Evolutionary conservation across 2,329 filamentous ascomycete genomes (phyloP).

Genomic region (Lachnellula cervina): DNA sequence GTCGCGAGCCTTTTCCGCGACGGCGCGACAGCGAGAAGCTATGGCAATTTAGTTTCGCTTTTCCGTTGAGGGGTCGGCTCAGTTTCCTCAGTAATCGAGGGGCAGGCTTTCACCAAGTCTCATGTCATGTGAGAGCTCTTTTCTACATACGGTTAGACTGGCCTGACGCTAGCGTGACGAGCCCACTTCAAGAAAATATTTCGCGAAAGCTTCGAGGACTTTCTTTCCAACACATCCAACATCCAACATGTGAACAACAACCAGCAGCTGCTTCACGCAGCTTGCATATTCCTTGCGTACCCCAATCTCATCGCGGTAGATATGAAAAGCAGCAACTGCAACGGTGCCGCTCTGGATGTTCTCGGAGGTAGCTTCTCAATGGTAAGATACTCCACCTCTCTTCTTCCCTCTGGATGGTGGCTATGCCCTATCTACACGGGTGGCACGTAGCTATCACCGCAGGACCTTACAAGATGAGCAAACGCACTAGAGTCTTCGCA

Average conservation of each 20-base stretch:
- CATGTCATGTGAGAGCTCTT: no score
- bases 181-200: constrained; percentile 47
- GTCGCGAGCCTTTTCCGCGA: no score
- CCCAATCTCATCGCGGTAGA: neutral
- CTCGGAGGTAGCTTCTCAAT: neutral
- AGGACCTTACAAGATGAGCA: constrained; percentile 31
- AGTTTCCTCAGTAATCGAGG: no score
- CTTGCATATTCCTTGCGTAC: neutral
- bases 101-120: no score
- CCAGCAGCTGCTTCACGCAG: constrained; percentile 15
- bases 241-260: constrained; percentile 20
- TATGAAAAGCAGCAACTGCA: no score
- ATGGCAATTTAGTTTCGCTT: no score
- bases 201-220: constrained; percentile 15
- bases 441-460: no score
- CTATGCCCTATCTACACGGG: no score
- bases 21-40: no score
- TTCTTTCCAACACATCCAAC: constrained; percentile 5
- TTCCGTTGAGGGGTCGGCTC: no score
- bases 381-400: constrained; percentile 20
- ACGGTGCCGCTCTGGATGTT: no score
- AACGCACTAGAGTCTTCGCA: constrained; percentile 99
- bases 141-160: no score
- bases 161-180: neutral
- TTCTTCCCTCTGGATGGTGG: constrained; percentile 28